A percentile compares a stretch with the other conserved stretches of the same genome.
Conservation (phyloP, 73 alveolate genomes). For the Symbiodinium natans region DNA sequence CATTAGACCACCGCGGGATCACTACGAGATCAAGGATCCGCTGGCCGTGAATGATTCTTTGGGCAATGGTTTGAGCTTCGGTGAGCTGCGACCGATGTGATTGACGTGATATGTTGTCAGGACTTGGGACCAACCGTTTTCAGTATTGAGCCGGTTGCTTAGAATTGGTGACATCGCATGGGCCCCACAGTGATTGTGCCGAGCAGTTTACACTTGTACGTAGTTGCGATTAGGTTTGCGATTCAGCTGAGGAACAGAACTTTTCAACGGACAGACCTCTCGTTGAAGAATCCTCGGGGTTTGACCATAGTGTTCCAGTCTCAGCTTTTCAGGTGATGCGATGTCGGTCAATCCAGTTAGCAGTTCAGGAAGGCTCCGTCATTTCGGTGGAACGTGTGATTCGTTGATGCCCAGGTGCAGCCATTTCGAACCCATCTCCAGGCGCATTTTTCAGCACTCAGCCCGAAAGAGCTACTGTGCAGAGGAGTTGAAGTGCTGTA, state of each 20-base stretch:
- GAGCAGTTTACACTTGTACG: not conserved
- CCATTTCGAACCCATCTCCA: constrained; percentile 96
- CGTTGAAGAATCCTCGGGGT: constrained; percentile 71
- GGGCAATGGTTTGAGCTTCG: constrained; percentile 90
- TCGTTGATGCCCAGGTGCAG: constrained; percentile 95
- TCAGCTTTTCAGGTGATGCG: not conserved
- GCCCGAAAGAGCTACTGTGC: too few relatives aligned
- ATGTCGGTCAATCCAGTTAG: too few relatives aligned
- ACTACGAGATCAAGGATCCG: constrained; percentile 96
- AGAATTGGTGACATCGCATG: not conserved
- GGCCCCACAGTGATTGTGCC: not conserved
- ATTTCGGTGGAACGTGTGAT: not conserved
- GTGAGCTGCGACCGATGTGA: not conserved
- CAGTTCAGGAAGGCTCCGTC: too few relatives aligned
- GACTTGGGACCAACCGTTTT: constrained; percentile 90
- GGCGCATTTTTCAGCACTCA: constrained; percentile 15
- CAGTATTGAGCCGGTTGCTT: constrained; percentile 45
- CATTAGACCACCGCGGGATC: constrained; percentile 99
- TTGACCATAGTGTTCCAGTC: constrained; percentile 30
- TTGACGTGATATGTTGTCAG: not conserved
- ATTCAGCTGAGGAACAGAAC: constrained; percentile 51
- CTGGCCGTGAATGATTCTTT: constrained; percentile 95
- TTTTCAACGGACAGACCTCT: constrained; percentile 77
- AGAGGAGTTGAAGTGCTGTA: too few relatives aligned
- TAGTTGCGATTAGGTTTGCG: not conserved